These are phyloP conservation scores for Umbilicus rupestris DNA, from an alignment of 164 flowering plant genomes.

Conservation along the genomic window DNA sequence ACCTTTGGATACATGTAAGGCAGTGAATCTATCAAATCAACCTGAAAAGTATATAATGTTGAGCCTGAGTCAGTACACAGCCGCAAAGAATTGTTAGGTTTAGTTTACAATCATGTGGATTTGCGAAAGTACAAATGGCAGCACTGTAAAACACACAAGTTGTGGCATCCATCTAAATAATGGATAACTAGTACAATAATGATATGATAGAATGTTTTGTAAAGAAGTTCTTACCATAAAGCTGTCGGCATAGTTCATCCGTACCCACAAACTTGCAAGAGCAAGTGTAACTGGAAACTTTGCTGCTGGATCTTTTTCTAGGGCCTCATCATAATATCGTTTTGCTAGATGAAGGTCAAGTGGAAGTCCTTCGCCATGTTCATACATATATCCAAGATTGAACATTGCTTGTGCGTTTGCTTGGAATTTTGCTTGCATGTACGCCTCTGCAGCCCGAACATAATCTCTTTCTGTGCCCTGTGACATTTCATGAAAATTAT, in stretches of 20 bases:
- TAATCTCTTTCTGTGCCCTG: slow-evolving; percentile 93
- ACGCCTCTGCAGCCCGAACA: slow-evolving; percentile 98
- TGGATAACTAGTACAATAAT: neutral
- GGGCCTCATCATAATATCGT: slow-evolving; percentile 92
- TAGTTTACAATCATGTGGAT: too few relatives aligned
- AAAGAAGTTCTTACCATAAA: slow-evolving; percentile 51
- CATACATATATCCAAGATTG: slow-evolving; percentile 98
- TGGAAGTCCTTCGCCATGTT: slow-evolving; percentile 95
- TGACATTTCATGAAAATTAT: neutral
- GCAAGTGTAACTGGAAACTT: slow-evolving; percentile 89
- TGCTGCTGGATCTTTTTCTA: slow-evolving; percentile 65
- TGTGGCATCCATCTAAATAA: neutral
- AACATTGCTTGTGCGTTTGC: slow-evolving; percentile 96
- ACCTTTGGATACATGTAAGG: neutral
- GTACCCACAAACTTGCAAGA: slow-evolving; percentile 77
- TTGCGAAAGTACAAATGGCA: neutral
- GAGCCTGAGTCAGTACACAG: neutral
- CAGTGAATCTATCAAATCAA: slow-evolving; percentile 3
- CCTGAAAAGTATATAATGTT: neutral
- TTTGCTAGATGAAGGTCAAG: slow-evolving; percentile 95
- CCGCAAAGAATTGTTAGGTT: neutral
- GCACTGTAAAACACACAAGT: neutral
- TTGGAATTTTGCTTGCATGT: slow-evolving; percentile 85
- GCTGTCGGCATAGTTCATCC: slow-evolving; percentile 67
- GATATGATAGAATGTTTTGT: neutral